Evolutionary conservation across 768 basidiomycete species (phyloP).

Genomic region (Mycena vulgaris): DNA sequence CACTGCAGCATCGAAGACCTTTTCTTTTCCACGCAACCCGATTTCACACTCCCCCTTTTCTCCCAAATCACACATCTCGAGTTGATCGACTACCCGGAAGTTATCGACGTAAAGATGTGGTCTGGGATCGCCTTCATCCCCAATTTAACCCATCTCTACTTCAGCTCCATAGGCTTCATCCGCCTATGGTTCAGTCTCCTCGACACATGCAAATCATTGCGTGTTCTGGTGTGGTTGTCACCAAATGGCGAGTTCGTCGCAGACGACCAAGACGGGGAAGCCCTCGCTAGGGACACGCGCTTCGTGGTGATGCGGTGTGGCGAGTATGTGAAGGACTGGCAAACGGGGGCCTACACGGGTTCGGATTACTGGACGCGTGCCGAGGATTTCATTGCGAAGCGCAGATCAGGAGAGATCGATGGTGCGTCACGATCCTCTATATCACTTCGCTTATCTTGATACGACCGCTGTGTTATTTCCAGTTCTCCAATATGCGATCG

Average conservation of each 20-base stretch:
- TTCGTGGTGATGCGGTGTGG: neutral
- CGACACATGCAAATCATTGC: neutral
- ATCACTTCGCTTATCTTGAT: too few relatives aligned
- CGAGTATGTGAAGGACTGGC: neutral
- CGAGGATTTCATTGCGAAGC: neutral
- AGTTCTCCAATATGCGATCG: too few relatives aligned
- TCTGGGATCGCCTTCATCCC: neutral
- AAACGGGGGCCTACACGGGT: neutral
- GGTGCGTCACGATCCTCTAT: too few relatives aligned
- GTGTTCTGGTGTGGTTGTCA: neutral
- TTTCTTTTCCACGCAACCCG: too few relatives aligned
- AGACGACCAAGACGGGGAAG: neutral
- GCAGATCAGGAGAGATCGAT: neutral
- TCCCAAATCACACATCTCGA: too few relatives aligned
- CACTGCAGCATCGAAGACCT: too few relatives aligned
- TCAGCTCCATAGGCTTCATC: neutral
- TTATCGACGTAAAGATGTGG: neutral
- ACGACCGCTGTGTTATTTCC: too few relatives aligned
- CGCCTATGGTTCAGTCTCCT: neutral
- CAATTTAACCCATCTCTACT: neutral
- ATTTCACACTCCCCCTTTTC: too few relatives aligned
- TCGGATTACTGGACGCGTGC: neutral
- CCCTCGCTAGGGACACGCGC: neutral
- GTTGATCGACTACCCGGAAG: too few relatives aligned
- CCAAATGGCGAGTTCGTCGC: neutral